These are phyloP conservation scores for Populus nigra DNA, from an alignment of 345 rosid genomes.

Conservation along the genomic window DNA sequence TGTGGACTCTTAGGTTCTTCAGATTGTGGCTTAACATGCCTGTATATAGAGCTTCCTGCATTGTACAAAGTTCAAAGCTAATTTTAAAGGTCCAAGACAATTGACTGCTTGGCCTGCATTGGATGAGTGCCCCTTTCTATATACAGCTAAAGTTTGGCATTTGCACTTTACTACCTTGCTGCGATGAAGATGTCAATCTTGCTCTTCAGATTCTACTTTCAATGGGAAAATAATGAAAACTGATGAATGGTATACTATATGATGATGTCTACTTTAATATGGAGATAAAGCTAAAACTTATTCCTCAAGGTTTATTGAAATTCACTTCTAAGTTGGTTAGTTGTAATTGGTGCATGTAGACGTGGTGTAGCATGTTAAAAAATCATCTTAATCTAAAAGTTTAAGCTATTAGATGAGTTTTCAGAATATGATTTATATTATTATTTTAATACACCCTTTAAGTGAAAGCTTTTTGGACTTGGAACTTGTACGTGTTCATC, in stretches of 20 bases:
- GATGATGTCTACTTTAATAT: background rate
- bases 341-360: background rate
- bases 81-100: no score
- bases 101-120: no score
- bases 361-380: background rate
- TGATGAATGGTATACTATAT: background rate
- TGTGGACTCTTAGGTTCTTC: no score
- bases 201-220: background rate
- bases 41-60: background rate
- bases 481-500: no score
- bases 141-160: background rate
- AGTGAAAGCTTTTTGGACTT: no score
- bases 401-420: no score
- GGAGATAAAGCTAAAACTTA: background rate
- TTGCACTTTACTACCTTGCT: background rate
- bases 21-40: background rate
- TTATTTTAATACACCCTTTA: no score
- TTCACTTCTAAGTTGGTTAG: background rate
- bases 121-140: no score
- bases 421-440: no score
- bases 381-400: accelerated
- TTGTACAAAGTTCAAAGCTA: background rate
- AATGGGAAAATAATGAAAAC: background rate
- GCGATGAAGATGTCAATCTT: background rate
- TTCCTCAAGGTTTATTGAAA: background rate